Evolutionary conservation across 2,329 filamentous ascomycete species (phyloP).

Genomic region (Ophiosphaerella narmari): DNA sequence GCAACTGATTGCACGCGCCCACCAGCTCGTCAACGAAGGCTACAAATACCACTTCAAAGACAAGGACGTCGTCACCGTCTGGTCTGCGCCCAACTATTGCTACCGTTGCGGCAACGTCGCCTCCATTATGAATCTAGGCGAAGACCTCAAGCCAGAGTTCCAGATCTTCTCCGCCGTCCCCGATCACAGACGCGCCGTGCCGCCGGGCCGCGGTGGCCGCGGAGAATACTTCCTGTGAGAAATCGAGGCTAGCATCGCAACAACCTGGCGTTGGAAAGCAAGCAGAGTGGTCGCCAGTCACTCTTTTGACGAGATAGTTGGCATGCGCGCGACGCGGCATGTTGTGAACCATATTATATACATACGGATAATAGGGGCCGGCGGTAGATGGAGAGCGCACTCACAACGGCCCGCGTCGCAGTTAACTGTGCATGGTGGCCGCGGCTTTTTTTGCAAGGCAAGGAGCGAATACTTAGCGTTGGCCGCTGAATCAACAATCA

Average conservation of each 20-base stretch:
- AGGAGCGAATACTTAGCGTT: no score
- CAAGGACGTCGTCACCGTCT: slow-evolving; percentile 97
- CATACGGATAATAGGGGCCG: no score
- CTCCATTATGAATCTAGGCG: slow-evolving; percentile 87
- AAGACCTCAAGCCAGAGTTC: slow-evolving; percentile 90
- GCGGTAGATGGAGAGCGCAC: no score
- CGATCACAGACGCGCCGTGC: slow-evolving; percentile 79
- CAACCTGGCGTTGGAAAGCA: not conserved
- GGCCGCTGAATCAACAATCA: no score
- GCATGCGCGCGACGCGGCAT: no score
- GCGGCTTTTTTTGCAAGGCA: no score
- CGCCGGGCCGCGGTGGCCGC: slow-evolving; percentile 61
- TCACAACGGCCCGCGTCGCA: no score
- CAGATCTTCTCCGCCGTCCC: slow-evolving; percentile 91
- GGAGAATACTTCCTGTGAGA: slow-evolving; percentile 58
- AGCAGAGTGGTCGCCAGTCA: not conserved
- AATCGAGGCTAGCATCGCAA: not conserved
- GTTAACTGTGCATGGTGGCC: no score
- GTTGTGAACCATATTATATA: no score
- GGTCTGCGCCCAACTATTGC: slow-evolving; percentile 76
- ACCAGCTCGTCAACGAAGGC: slow-evolving; percentile 77
- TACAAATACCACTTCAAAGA: slow-evolving; percentile 94
- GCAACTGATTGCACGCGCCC: slow-evolving; percentile 71
- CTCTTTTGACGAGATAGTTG: no score
- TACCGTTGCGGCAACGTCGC: slow-evolving; percentile 68